Evolutionary conservation across 768 basidiomycete species (phyloP).

Genomic region (Lyophyllum semitale): DNA sequence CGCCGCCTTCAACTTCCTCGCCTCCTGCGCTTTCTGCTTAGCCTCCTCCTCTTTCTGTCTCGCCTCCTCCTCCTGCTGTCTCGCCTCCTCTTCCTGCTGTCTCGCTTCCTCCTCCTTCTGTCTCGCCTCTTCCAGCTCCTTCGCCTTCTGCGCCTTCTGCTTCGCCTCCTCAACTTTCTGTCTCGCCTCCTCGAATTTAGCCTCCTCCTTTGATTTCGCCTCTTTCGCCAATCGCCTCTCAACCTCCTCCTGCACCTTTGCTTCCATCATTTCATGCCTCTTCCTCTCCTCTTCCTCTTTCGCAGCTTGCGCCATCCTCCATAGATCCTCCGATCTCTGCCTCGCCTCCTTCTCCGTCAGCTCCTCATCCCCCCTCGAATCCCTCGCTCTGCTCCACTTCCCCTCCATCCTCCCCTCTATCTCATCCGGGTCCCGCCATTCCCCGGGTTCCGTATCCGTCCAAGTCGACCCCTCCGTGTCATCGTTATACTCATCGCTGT

Average conservation of each 20-base stretch:
- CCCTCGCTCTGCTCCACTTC: slow-evolving; percentile 13
- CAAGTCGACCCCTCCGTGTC: slow-evolving; percentile 16
- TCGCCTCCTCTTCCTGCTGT: slow-evolving; percentile 22
- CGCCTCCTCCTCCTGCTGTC: too few species aligned
- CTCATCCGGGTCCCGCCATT: slow-evolving; percentile 8
- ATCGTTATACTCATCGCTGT: slow-evolving; percentile 21
- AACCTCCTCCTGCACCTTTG: too few species aligned
- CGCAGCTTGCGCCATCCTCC: slow-evolving; percentile 3
- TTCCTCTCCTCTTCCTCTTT: slow-evolving; percentile 12
- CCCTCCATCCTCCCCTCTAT: slow-evolving; percentile 22
- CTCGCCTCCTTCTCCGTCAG: slow-evolving; percentile 9
- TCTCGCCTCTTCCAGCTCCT: slow-evolving; percentile 20
- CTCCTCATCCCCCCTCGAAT: slow-evolving; percentile 4
- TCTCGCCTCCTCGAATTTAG: slow-evolving; percentile 22
- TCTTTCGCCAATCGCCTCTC: too few species aligned
- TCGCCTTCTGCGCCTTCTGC: slow-evolving; percentile 24
- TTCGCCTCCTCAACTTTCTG: slow-evolving; percentile 24
- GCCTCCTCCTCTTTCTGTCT: slow-evolving; percentile 24
- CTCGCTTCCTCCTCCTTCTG: slow-evolving; percentile 19
- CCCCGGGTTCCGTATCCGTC: slow-evolving; percentile 7
- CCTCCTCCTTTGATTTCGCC: slow-evolving; percentile 6
- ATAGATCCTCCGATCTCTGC: slow-evolving; percentile 15
- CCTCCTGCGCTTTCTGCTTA: slow-evolving; percentile 26
- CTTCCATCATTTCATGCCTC: slow-evolving; percentile 12
- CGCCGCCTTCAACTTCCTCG: slow-evolving; percentile 23